Base-by-base conservation (phyloP, 306 rosid species). In the Cicer judaicum region DNA sequence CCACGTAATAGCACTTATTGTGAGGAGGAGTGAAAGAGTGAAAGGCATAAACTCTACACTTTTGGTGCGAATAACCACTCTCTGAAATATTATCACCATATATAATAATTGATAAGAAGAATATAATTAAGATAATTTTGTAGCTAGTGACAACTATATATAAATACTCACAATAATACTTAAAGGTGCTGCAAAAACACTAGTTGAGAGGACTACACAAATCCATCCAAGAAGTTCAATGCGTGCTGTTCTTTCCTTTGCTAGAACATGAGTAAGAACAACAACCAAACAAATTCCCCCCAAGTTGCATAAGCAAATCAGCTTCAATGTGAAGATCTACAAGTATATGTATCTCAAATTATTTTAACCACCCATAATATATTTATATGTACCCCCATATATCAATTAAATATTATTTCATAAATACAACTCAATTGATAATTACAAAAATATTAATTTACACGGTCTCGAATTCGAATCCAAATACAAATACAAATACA, bases 11-110 rank as follows among this genome's bases (percentile, higher is more conserved):
- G 99, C 99, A 29, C 99, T 92, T 43, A 89, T 68, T 15, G 99
- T 95, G 84, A 95, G 96, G 72, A 95, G 96, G 43, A 90, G 60
- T 39, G 99, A 92, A 10, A 95, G 73, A 61, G 80, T 16, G 62
- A 95, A 81, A 4, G 99, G 99, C 99, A 95, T 95, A 86, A 85
- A 95, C 85, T 95, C 98, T 10, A 95, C 97, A 84, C 99, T 95
- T 80, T 92, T 95, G 34, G 99, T 95, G 8, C 97, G 97, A 63
- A 95, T 68, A 5, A 95, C 99, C 83, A 84, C 83, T 79, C 88
- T 86, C 99, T 95, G 74, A 48, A 67, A 52, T 7, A 52, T 15
- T 5, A 48, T 7, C 10, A 50, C 19, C 19, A 56, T 21, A 21
- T 9, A 13, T 10, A 21, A 54, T 12, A 3, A 47, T 21, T 21